These are phyloP conservation scores for Neurospora sp. DNA, from an alignment of 495 filamentous ascomycete species.

Conservation along the genomic window DNA sequence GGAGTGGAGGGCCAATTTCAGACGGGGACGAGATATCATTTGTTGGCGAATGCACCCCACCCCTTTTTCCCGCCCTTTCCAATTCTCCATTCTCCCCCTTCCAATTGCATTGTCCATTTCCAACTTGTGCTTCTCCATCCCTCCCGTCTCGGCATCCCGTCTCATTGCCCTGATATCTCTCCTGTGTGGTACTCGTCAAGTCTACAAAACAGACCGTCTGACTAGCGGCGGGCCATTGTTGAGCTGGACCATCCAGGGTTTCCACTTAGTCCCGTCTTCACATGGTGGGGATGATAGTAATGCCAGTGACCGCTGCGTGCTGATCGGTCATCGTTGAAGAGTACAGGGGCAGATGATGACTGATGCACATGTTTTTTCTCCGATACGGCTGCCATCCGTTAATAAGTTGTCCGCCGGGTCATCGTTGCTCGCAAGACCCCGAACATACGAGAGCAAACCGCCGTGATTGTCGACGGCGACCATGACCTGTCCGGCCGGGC, in stretches of 20 bases:
- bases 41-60: background rate
- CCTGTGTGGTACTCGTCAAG: background rate
- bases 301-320: background rate
- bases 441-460: background rate
- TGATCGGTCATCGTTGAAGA: background rate
- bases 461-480: background rate
- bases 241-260: background rate
- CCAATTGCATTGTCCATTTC: background rate
- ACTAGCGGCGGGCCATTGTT: background rate
- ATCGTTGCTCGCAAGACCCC: background rate
- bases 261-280: background rate
- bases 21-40: background rate
- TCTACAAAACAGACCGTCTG: no score
- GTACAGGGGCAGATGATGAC: background rate
- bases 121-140: background rate
- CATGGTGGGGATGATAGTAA: background rate
- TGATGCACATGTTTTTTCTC: background rate
- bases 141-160: background rate
- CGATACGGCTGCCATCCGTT: background rate
- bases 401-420: background rate
- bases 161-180: background rate
- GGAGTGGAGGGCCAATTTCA: constrained; percentile 7
- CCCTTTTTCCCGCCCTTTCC: background rate
- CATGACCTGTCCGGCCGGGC: background rate
- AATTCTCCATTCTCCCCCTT: background rate